Evolutionary conservation across 257 asterid species (phyloP), one percentile per base, ranked within the genome.

Genomic region (Primulina eburnea): DNA sequence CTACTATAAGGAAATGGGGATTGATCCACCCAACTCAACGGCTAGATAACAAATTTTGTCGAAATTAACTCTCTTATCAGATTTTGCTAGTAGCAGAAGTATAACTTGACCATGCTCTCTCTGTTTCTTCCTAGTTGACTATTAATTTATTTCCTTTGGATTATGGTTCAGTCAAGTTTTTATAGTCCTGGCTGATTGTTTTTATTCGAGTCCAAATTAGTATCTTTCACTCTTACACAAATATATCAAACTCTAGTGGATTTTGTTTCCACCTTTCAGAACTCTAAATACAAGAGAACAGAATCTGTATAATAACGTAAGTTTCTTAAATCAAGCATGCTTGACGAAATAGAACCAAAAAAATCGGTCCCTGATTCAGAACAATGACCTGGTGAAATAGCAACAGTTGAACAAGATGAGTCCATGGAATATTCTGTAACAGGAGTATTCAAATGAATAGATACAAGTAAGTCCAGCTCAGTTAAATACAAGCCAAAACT

Each of bases 1-100:
- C 57, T 90, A 93, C 83, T 93, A 67, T 26, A 68, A 73, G 78
- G 81, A 82, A 17, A 76, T 75, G 88, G 95, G 95, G 65, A 86
- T 85, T 17, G 79, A 83, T 24, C 92, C 94, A 21, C 93, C 87
- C 8, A 88, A 84, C 59, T 76, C 89, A 9, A 88, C 96, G 26
- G 71, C 82, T 75, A 50, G 20, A 50, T 50, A 17, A 16, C 57
- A 50, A 50, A 0, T 4, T 4, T 5, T 1, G 57, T 14, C 20
- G 2, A 50, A 50, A 5, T 17, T 14, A 4, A 47, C 55, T 12
- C 7, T 16, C 55, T 40, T 40, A 1, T 47, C 55, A 14, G 55
- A 47, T 47, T 43, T 47, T 47, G 55, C 2, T 12, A 50, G 57
- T 17, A 50, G 20, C 57, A 16, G 21, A 50, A 4, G 20, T 17